A percentile compares a stretch with the other conserved stretches of the same genome.
These are phyloP conservation scores for Phytophthora rubi DNA, from an alignment of 352 stramenopile species.

Conservation along the genomic window DNA sequence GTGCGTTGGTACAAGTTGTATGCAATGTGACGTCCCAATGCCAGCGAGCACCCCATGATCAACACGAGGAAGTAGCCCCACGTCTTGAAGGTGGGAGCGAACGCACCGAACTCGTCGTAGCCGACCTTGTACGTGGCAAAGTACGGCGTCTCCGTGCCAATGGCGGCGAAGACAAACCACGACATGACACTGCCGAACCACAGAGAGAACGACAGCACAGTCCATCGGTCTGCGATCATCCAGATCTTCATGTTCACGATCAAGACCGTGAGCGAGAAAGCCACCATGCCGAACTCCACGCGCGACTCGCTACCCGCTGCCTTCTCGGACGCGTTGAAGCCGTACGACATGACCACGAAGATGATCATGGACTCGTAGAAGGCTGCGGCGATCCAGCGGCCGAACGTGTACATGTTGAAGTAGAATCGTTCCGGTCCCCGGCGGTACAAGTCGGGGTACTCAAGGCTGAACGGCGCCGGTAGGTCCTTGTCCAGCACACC, in stretches of 20 bases:
- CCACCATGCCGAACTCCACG: slow-evolving; percentile 85
- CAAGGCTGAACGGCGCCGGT: slow-evolving; percentile 70
- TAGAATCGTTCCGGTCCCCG: slow-evolving; percentile 68
- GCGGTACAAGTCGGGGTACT: slow-evolving; percentile 82
- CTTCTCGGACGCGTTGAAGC: slow-evolving; percentile 72
- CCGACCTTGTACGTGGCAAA: slow-evolving; percentile 74
- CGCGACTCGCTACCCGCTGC: slow-evolving; percentile 69
- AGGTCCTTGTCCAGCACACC: slow-evolving; percentile 88
- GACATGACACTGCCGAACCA: slow-evolving; percentile 72
- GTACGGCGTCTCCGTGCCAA: slow-evolving; percentile 63
- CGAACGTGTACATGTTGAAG: slow-evolving; percentile 85
- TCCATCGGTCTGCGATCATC: slow-evolving; percentile 85
- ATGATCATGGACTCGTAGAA: slow-evolving; percentile 85
- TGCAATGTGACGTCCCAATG: slow-evolving; percentile 72
- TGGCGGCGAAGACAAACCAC: slow-evolving; percentile 69
- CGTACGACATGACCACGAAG: slow-evolving; percentile 81
- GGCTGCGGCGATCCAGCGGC: slow-evolving; percentile 78
- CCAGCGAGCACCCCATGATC: slow-evolving; percentile 70
- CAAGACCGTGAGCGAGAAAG: slow-evolving; percentile 93
- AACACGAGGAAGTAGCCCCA: slow-evolving; percentile 72
- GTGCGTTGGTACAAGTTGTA: slow-evolving; percentile 86
- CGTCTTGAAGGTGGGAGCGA: slow-evolving; percentile 58
- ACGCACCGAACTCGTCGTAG: slow-evolving; percentile 83
- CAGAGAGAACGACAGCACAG: slow-evolving; percentile 57
- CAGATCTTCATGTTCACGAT: slow-evolving; percentile 95